Evolutionary conservation across 345 rosid species (phyloP).

Genomic region (Microcos paniculata): DNA sequence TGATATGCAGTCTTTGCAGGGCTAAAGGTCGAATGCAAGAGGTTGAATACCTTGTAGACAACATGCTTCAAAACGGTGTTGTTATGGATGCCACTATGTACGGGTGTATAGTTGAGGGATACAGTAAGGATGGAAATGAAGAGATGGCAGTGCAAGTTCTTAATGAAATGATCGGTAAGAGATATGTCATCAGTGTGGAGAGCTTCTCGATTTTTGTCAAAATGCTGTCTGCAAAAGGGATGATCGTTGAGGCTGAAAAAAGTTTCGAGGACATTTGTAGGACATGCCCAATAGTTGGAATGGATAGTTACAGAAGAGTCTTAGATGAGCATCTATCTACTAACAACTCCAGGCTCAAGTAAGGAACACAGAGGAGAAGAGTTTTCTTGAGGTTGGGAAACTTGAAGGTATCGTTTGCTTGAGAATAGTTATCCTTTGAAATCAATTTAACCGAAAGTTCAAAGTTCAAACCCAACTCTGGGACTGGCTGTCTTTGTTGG

Average conservation of each 20-base stretch:
- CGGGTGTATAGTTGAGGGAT: slow-evolving; percentile 28
- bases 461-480: background rate
- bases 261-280: slow-evolving; percentile 28
- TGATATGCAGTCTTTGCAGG: slow-evolving; percentile 31
- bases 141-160: slow-evolving; percentile 23
- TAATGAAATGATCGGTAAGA: slow-evolving; percentile 23
- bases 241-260: slow-evolving; percentile 17
- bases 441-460: no score
- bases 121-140: slow-evolving; percentile 24
- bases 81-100: slow-evolving; percentile 29
- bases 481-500: background rate
- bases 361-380: background rate
- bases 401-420: background rate
- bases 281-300: background rate
- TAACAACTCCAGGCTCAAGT: background rate
- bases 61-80: slow-evolving; percentile 27
- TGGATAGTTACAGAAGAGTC: slow-evolving; percentile 3
- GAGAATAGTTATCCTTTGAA: no score
- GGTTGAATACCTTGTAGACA: slow-evolving; percentile 22
- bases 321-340: slow-evolving; percentile 2
- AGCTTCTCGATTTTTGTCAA: slow-evolving; percentile 29
- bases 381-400: background rate
- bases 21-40: slow-evolving; percentile 31
- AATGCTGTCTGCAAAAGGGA: slow-evolving; percentile 22
- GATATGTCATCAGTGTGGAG: slow-evolving; percentile 20